Base-by-base conservation (phyloP, 2,329 filamentous ascomycete genomes). In the Didymella pinodella region DNA sequence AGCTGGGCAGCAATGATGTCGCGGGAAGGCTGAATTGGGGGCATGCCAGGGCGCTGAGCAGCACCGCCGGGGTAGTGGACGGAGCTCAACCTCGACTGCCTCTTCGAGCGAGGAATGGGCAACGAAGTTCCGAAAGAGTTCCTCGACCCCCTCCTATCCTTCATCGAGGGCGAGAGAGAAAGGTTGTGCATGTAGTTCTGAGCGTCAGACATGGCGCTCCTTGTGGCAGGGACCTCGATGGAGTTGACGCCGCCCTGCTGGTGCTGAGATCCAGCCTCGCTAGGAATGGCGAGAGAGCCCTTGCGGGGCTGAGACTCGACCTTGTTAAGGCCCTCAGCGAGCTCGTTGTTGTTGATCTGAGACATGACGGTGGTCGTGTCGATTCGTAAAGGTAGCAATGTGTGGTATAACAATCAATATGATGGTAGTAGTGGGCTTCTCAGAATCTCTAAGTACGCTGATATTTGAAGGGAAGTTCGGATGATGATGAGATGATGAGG, bases 51-150 rank as follows among this genome's bases (percentile, higher is more conserved):
- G 61, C 86, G 80, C 12, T 78, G 65, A 16, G 81, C 78, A 56
- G 78, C 80, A 63, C 83, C 79, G 53, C 67, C 65, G 32, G 79
- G 76, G 58, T 81, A 80, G 66, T 84, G 79, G 34, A 89, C 84
- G 3, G 86, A 88, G 11, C 87, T 89, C 48, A 91, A 82, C 41
- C 89, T 84, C 4, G 88, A 90, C 68, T 86, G 84, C 67, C 89
- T 85, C 77, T 90, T 90, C 45, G 87, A 86, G 66, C 87, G 82
- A 48, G 90, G 90, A 67, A 92, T 92, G 51, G 89, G 90, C 16
- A 92, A 84, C 20, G 88, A 85, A 48, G 88, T 83, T 62, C 90
- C 90, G 72, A 92, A 92, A 18, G 89, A 92, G 84, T 92, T 92
- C 63, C 90, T 86, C 20, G 90, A 92, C 46, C 85, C 83, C 65